Evolutionary conservation across 1,284 basidiomycete genomes (phyloP).

Genomic region (Pyrrhoderma lamaoense): DNA sequence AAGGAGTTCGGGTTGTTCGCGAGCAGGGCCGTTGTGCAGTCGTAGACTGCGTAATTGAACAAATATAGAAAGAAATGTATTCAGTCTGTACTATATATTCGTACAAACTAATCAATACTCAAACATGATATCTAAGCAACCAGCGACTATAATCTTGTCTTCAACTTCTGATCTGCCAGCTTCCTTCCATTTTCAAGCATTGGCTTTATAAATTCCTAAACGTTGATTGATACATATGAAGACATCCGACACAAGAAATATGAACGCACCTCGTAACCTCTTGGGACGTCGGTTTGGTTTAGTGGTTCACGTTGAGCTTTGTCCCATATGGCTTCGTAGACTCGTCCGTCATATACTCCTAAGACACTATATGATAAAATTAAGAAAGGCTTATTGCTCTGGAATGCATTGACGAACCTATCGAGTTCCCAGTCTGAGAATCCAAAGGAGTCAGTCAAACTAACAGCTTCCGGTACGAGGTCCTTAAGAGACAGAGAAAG

Average conservation of each 20-base stretch:
- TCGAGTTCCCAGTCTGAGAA: conserved; percentile 75
- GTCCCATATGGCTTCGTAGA: conserved; percentile 64
- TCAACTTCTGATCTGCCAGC: conserved; percentile 22
- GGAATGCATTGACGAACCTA: conserved; percentile 35
- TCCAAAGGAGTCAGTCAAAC: conserved; percentile 67
- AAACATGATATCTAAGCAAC: too few relatives aligned
- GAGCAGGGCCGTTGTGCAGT: conserved; percentile 56
- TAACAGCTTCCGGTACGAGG: conserved; percentile 62
- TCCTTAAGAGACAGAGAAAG: conserved; percentile 45
- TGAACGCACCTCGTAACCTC: conserved; percentile 45
- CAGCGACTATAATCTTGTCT: conserved; percentile 1
- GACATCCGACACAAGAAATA: neutral
- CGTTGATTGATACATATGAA: neutral
- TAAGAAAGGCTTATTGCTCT: conserved; percentile 4
- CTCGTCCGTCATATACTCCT: conserved; percentile 59
- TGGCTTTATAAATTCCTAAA: conserved; percentile 41
- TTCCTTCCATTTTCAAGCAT: conserved; percentile 39
- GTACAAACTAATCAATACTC: too few relatives aligned
- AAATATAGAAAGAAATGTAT: conserved; percentile 24
- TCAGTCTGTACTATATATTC: neutral
- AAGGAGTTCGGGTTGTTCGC: conserved; percentile 49
- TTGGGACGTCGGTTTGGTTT: conserved; percentile 45
- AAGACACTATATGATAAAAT: conserved; percentile 37
- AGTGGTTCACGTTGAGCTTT: conserved; percentile 58
- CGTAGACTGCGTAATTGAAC: conserved; percentile 44